A percentile compares a stretch with the other conserved stretches of the same genome.
These are phyloP conservation scores for Aspergillus versicolor DNA, from an alignment of 2,329 filamentous ascomycete species.

Conservation along the genomic window DNA sequence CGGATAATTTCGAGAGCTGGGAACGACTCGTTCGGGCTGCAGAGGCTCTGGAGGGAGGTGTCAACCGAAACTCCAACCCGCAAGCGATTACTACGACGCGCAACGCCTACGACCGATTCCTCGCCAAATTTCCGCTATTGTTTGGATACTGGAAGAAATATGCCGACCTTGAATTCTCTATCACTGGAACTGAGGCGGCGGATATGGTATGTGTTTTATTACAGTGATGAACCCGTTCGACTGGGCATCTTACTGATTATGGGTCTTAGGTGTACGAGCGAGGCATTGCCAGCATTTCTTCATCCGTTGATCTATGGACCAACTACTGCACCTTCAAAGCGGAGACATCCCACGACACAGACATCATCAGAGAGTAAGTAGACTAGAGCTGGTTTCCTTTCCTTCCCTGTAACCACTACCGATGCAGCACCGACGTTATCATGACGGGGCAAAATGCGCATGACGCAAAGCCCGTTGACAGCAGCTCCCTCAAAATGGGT, in stretches of 20 bases:
- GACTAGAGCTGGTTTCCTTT: conserved; percentile 56
- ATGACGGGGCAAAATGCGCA: conserved; percentile 36
- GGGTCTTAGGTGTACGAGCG: conserved; percentile 79
- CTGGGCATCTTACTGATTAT: not conserved
- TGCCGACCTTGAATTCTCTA: conserved; percentile 94
- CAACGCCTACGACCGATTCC: conserved; percentile 86
- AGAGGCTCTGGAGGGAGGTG: conserved; percentile 82
- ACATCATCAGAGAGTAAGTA: conserved; percentile 99
- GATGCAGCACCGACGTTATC: conserved; percentile 37
- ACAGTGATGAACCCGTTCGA: conserved; percentile 23
- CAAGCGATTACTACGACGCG: conserved; percentile 86
- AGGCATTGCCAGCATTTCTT: conserved; percentile 87
- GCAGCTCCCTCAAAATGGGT: conserved; percentile 48
- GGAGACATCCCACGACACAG: conserved; percentile 91
- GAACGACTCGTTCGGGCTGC: conserved; percentile 84
- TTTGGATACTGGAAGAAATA: conserved; percentile 99
- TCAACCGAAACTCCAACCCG: conserved; percentile 95
- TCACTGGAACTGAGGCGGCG: conserved; percentile 92
- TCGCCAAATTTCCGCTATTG: conserved; percentile 89
- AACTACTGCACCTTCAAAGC: conserved; percentile 98
- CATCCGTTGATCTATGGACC: conserved; percentile 94
- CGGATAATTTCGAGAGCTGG: conserved; percentile 93
- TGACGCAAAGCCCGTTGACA: conserved; percentile 37
- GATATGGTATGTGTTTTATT: conserved; percentile 68
- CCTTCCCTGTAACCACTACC: conserved; percentile 57